Evolutionary conservation across 2,329 filamentous ascomycete species (phyloP).

Genomic region (Fusarium miscanthi): DNA sequence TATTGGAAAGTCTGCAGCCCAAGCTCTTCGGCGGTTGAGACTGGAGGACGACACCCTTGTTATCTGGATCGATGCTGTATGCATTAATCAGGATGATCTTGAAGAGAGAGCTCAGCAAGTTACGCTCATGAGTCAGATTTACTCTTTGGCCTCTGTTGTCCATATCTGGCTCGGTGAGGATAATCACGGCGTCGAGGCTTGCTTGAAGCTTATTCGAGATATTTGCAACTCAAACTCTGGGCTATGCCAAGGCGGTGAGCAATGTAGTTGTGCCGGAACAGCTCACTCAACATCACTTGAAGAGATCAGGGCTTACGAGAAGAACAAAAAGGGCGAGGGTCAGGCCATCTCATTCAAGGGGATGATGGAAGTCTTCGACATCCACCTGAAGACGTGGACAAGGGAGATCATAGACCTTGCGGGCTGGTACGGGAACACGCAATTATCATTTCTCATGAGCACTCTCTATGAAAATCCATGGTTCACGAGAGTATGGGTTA

Average conservation of each 20-base stretch:
- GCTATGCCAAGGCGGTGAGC: not conserved
- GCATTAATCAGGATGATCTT: conserved; percentile 37
- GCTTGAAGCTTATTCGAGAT: conserved; percentile 17
- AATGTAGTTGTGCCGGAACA: conserved; percentile 16
- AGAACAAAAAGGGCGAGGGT: not conserved
- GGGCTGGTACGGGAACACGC: conserved; percentile 18
- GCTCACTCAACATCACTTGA: not conserved
- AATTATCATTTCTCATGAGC: conserved; percentile 30
- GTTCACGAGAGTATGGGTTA: conserved; percentile 31
- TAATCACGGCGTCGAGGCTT: conserved; percentile 4
- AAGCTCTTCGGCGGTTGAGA: conserved; percentile 13
- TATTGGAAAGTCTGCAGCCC: conserved; percentile 17
- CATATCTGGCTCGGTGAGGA: conserved; percentile 33
- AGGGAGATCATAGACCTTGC: conserved; percentile 28
- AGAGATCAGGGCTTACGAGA: not conserved
- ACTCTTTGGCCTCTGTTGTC: conserved; percentile 1
- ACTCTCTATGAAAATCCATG: conserved; percentile 27
- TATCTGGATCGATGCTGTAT: conserved; percentile 40
- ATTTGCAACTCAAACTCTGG: conserved; percentile 25
- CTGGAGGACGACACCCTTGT: fast-evolving
- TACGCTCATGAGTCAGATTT: conserved; percentile 31
- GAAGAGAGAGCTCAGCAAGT: conserved; percentile 36
- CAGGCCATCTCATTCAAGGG: conserved; percentile 3
- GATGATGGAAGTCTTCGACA: conserved; percentile 25
- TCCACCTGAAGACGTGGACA: conserved; percentile 9